Conservation (phyloP, 1,139 yeast species). For the Hyphopichia wangnamkhiaoensis region DNA sequence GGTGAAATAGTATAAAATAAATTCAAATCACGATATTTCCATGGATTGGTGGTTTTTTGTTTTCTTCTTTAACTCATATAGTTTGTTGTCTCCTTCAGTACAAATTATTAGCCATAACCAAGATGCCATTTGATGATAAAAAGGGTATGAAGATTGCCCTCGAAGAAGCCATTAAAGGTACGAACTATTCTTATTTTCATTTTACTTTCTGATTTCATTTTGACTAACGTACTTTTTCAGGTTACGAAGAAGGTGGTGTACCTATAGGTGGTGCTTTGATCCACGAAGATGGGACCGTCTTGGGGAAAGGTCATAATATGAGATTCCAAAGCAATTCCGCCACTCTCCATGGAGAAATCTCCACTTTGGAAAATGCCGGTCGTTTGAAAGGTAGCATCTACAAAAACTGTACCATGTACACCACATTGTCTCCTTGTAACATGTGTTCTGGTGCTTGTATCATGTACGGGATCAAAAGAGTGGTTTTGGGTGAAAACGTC, state of each 20-base stretch:
- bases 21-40: too few species aligned
- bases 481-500: conserved; percentile 84
- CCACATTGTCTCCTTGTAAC: conserved; percentile 88
- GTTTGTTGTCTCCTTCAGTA: too few species aligned
- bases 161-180: conserved; percentile 69
- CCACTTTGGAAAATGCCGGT: conserved; percentile 88
- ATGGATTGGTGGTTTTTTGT: too few species aligned
- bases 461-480: conserved; percentile 81
- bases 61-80: too few species aligned
- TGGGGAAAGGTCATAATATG: conserved; percentile 88
- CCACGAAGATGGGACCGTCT: conserved; percentile 71
- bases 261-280: conserved; percentile 85
- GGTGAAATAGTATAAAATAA: too few species aligned
- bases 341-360: conserved; percentile 87
- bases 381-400: conserved; percentile 69
- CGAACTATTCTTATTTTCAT: conserved; percentile 16
- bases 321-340: conserved; percentile 81
- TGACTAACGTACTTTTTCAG: conserved; percentile 27
- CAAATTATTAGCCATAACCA: background rate
- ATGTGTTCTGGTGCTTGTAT: conserved; percentile 96
- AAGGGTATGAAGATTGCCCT: conserved; percentile 69
- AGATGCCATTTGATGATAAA: conserved; percentile 59
- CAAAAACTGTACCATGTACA: conserved; percentile 78
- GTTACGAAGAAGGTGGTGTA: conserved; percentile 82
- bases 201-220: background rate